Evolutionary conservation across 2,329 filamentous ascomycete species (phyloP).

Genomic region (Fusarium beomiforme): DNA sequence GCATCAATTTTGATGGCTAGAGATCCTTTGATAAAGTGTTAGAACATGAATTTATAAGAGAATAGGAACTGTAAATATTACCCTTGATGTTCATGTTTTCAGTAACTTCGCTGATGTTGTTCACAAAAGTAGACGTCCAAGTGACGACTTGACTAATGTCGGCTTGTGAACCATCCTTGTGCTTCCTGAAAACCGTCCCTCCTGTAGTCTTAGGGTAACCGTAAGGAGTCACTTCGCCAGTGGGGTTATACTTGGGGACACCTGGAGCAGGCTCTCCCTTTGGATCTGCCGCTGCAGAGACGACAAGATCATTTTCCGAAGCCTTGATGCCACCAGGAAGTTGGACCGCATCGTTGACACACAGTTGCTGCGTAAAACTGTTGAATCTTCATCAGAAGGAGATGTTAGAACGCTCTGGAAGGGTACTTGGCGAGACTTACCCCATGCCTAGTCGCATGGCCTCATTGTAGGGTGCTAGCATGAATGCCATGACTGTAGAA

Average conservation of each 20-base stretch:
- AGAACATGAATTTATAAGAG: too few relatives aligned
- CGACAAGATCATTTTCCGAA: background rate
- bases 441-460: slow-evolving; percentile 17
- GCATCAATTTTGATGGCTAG: background rate
- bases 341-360: background rate
- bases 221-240: too few relatives aligned
- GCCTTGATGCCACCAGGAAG: background rate
- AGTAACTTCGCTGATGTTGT: slow-evolving; percentile 7
- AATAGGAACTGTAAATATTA: background rate
- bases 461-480: slow-evolving; percentile 3
- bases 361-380: slow-evolving; percentile 4
- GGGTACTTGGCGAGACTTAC: background rate
- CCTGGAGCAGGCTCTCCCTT: background rate
- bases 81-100: slow-evolving; percentile 8
- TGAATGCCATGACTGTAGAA: too few relatives aligned
- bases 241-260: too few relatives aligned
- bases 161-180: background rate
- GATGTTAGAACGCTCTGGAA: too few relatives aligned
- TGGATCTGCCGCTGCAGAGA: background rate
- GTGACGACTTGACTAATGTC: slow-evolving; percentile 19
- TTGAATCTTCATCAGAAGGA: background rate
- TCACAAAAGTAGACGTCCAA: slow-evolving; percentile 8
- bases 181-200: background rate
- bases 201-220: background rate
- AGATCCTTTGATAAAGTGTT: background rate